Conservation (phyloP, 768 basidiomycete genomes). For the Rhodosporidiobolus sp. region DNA sequence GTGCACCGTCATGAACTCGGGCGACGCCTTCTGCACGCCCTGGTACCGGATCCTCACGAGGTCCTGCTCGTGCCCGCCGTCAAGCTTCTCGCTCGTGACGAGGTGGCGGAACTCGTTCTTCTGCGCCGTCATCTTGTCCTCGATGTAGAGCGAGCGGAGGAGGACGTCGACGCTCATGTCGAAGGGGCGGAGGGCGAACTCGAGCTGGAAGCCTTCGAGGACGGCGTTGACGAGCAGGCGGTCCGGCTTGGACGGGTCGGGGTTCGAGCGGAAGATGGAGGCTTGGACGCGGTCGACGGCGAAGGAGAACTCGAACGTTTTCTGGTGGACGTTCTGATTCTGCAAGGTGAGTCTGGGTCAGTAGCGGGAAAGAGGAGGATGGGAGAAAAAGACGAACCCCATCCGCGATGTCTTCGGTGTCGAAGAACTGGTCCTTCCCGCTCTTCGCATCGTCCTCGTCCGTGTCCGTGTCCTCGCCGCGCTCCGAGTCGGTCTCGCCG, state of each 20-base stretch:
- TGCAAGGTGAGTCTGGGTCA: neutral
- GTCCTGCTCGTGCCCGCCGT: conserved; percentile 50
- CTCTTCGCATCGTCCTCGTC: conserved; percentile 51
- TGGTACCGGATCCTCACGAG: conserved; percentile 75
- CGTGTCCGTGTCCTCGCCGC: conserved; percentile 53
- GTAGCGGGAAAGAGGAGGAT: neutral
- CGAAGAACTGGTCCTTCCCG: conserved; percentile 43
- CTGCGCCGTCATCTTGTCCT: conserved; percentile 60
- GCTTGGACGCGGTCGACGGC: conserved; percentile 77
- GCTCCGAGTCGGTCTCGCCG: conserved; percentile 45
- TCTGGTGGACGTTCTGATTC: conserved; percentile 54
- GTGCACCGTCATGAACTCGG: conserved; percentile 73
- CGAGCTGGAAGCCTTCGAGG: conserved; percentile 72
- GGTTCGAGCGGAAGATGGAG: conserved; percentile 67
- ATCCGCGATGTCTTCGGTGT: conserved; percentile 42
- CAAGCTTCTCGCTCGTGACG: conserved; percentile 43
- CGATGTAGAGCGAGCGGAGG: conserved; percentile 73
- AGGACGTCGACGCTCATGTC: conserved; percentile 82
- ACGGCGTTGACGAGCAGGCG: conserved; percentile 71
- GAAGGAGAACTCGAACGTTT: conserved; percentile 79
- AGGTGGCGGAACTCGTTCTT: conserved; percentile 44
- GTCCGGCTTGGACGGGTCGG: conserved; percentile 59
- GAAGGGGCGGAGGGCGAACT: conserved; percentile 71
- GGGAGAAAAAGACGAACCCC: conserved; percentile 29
- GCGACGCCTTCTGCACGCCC: conserved; percentile 76